Base-by-base conservation (phyloP, 192 early-diverging fungal species). In the Rhizoclosmatium globosum region DNA sequence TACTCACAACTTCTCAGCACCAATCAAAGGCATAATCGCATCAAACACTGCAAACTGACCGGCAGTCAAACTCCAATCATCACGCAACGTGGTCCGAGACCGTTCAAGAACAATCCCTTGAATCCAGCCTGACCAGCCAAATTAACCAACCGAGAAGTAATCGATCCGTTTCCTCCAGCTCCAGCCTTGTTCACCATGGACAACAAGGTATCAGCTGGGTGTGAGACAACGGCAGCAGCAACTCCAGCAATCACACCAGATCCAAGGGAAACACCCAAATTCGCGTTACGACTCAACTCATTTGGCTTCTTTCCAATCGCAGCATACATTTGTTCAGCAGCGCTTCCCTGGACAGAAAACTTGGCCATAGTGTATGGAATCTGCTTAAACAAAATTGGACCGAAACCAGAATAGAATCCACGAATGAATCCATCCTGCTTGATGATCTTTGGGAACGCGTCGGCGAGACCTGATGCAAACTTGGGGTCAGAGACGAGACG, bases 31-130 rank as follows among this genome's bases (percentile, higher is more conserved):
- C 81, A 82, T 82, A 53, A 78, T 71, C 39, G 68, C 64, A 77
- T 82, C 81, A 79, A 82, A 82, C 23, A 82, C 23, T 9, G 71
- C 81, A 68, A 83, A 84, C 77, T 82, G 80, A n/a, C 68, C 68
- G 47, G 89, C 93, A 80, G 94, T 97, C 47, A 97, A 87, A 94
- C 94, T 87, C 95, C 95, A 79, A 97, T 92, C 95, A 97, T 97
- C 50, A 95, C 83, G 81, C 96, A 93, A 89, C 95, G 94, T 56
- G 94, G 90, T 23, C 89, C 89, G 39, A 97, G 86, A 74, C 95
- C 95, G 81, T 91, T 91, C 91, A 93, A 94, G 71, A 92, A 84
- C 3, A 88, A 81, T 76, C 81, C 76, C 50, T 60, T 9, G 70
- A 78, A 59, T 15, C 87, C 87, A 68, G 74, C 39, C 74, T 88